phyloP scores from a whole-genome alignment of 495 filamentous ascomycete species.

The Sabuloglossum arenarium region DNA sequence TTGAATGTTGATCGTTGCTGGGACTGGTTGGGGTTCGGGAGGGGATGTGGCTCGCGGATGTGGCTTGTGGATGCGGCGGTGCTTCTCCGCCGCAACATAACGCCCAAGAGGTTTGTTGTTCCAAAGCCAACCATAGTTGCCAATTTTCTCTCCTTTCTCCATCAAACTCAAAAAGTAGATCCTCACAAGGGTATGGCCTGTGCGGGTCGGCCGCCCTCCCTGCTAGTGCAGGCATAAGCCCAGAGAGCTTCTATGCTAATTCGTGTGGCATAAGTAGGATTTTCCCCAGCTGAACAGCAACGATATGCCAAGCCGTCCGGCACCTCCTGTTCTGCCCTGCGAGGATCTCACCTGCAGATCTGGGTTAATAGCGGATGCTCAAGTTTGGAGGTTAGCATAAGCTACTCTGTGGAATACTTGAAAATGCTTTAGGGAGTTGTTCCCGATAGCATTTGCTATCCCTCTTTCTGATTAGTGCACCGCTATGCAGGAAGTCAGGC shows the following conservation, averaged over 20 bases:
- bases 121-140: not conserved
- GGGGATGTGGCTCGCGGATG: not conserved
- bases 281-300: slow-evolving; percentile 3
- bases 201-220: not conserved
- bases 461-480: slow-evolving; percentile 2
- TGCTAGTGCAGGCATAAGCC: not conserved
- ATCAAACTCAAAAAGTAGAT: not conserved
- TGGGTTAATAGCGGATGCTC: slow-evolving; percentile 2
- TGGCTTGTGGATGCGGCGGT: not conserved
- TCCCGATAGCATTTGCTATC: not conserved
- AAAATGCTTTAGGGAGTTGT: not conserved
- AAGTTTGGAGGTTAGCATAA: slow-evolving; percentile 2
- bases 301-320: not conserved
- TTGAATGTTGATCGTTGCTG: not conserved
- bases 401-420: not conserved
- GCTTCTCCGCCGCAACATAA: not conserved
- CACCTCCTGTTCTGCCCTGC: not conserved
- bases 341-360: slow-evolving; percentile 2
- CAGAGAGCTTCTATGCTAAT: slow-evolving; percentile 2
- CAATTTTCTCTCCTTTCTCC: not conserved
- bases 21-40: not conserved
- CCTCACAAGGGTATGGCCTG: not conserved
- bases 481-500: not conserved
- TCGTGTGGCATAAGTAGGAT: not conserved
- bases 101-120: not conserved